phyloP scores from a whole-genome alignment of 2,329 filamentous ascomycete genomes.

The Cryphonectria radicalis region DNA sequence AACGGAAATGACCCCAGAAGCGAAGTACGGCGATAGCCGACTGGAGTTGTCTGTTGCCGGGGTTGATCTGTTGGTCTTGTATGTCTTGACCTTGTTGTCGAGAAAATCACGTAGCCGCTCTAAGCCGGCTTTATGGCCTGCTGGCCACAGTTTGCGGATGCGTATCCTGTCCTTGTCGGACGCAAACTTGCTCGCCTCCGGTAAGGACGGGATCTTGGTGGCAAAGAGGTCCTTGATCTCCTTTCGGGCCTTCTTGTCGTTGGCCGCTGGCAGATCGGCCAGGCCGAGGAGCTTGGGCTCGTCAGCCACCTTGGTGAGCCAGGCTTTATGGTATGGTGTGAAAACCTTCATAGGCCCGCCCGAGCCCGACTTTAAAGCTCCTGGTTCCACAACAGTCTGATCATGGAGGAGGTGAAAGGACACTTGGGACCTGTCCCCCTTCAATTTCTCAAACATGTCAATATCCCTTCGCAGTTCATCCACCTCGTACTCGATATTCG shows the following conservation, averaged over 20 bases:
- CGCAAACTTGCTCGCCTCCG: constrained; percentile 39
- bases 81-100: constrained; percentile 38
- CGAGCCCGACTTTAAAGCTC: constrained; percentile 28
- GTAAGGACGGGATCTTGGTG: constrained; percentile 36
- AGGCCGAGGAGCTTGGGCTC: constrained; percentile 52
- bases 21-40: constrained; percentile 41
- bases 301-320: constrained; percentile 46
- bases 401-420: constrained; percentile 32
- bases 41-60: constrained; percentile 41
- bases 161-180: constrained; percentile 38
- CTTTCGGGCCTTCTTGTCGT: constrained; percentile 39
- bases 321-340: constrained; percentile 36
- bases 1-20: constrained; percentile 36
- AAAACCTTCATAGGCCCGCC: constrained; percentile 34
- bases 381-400: constrained; percentile 33
- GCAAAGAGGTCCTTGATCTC: constrained; percentile 36
- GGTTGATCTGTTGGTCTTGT: constrained; percentile 38
- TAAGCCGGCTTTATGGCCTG: constrained; percentile 40
- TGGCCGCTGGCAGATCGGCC: constrained; percentile 36
- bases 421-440: constrained; percentile 5
- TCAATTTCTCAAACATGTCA: constrained; percentile 31
- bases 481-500: constrained; percentile 36
- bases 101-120: constrained; percentile 39
- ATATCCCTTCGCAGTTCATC: constrained; percentile 35
- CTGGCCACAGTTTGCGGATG: constrained; percentile 43